Evolutionary conservation across 441 rosid genomes (phyloP), one percentile per base, ranked within the genome.

Genomic region (Gossypium trilobum): DNA sequence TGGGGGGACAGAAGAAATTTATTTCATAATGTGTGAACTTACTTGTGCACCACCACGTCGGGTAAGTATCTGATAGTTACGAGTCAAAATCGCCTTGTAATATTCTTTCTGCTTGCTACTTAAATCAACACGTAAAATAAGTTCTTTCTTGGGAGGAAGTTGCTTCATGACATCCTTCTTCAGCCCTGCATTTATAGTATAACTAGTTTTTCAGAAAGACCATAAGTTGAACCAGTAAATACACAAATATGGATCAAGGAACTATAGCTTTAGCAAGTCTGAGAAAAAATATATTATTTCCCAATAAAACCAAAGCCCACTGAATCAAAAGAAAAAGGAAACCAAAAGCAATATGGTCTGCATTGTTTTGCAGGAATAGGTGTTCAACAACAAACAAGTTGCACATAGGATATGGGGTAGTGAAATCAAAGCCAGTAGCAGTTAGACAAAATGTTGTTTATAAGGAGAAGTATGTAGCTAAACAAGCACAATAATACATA

Each of bases 161-260:
- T 95, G 95, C 80, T 87, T 93, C 97, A 95, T 88, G 56, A 95
- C 99, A 80, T 95, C 98, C 83, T 93, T 91, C 88, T 95, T 95
- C 70, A 95, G 97, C 82, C 98, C 99, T 95, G 78, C 80, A 87
- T 64, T 25, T 70, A 75, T 77, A 75, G 71, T 19, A 23, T 71
- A 64, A 68, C 61, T 52, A 75, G 27, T 67, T 67, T 55, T 27
- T 70, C 70, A 75, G 61, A 75, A 52, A 62, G 22, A 39, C 59
- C 27, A 20, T 55, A 55, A 19, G 59, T 19, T 55, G 27, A 55
- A 19, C 36, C 65, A 17, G 52, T 72, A 22, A 68, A 44, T 58
- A 36, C 16, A 42, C 42, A 50, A 68, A 27, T 51, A 50, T 9
- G 14, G 14, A 29, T 67, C 42, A 31, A 66, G 16, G 39, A 46